Conservation (phyloP, 2,329 filamentous ascomycete genomes). For the Cordyceps cateniannulata region DNA sequence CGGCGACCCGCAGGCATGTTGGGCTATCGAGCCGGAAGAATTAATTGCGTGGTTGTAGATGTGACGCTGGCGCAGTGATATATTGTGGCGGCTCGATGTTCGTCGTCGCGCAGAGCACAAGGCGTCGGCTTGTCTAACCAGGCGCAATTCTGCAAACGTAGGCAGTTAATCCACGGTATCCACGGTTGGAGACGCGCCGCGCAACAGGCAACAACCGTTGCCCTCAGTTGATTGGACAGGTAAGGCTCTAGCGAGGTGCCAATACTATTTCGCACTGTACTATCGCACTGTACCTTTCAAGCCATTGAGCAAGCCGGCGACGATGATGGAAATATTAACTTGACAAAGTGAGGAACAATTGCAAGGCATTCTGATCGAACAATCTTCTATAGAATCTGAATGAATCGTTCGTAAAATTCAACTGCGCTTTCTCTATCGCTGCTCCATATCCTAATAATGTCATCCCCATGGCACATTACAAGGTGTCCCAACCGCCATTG, state of each 20-base stretch:
- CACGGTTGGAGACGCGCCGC: conserved; percentile 23
- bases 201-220: conserved; percentile 4
- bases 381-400: neutral
- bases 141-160: neutral
- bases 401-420: neutral
- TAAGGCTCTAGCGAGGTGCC: neutral
- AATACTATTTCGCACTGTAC: conserved; percentile 16
- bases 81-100: neutral
- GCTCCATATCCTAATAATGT: neutral
- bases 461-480: conserved; percentile 20
- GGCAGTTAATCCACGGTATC: neutral
- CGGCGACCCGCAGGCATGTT: conserved; percentile 32
- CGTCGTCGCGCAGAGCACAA: neutral
- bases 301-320: no score
- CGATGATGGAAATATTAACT: neutral
- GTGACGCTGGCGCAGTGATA: neutral
- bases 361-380: neutral
- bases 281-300: conserved; percentile 8
- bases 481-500: conserved; percentile 91
- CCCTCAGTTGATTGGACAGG: conserved; percentile 21
- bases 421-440: neutral
- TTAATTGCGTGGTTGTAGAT: neutral
- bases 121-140: neutral
- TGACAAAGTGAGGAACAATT: neutral
- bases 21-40: neutral